Conservation (phyloP, 2,329 filamentous ascomycete species). For the Verticillium longisporum region DNA sequence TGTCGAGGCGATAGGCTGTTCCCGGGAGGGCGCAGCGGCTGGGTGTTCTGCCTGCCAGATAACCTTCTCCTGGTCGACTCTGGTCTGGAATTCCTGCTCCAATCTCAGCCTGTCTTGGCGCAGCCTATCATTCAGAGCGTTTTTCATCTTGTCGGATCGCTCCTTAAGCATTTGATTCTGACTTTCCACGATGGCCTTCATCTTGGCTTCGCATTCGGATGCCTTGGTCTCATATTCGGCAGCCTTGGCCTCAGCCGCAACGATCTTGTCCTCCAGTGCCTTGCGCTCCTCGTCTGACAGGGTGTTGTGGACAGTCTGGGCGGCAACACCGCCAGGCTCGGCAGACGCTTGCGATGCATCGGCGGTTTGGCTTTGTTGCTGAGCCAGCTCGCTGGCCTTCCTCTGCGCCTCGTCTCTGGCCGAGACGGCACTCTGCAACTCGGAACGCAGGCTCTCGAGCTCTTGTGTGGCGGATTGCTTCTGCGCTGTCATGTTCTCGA, state of each 20-base stretch:
- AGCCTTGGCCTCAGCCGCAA: constrained; percentile 23
- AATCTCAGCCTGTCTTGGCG: constrained; percentile 53
- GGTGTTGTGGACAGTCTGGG: constrained; percentile 13
- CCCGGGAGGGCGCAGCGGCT: constrained; percentile 8
- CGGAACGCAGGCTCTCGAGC: constrained; percentile 43
- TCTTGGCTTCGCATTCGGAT: constrained; percentile 57
- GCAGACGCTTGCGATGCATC: constrained; percentile 12
- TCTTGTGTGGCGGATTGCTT: constrained; percentile 63
- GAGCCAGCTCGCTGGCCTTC: constrained; percentile 22
- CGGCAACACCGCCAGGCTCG: background rate
- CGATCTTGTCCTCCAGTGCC: constrained; percentile 49
- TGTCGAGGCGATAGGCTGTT: constrained; percentile 24
- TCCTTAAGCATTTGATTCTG: constrained; percentile 55
- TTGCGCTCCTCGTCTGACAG: constrained; percentile 53
- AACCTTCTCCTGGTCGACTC: constrained; percentile 56
- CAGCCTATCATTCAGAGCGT: constrained; percentile 61
- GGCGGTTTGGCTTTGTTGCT: constrained; percentile 11
- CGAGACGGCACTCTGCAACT: constrained; percentile 55
- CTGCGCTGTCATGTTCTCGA: constrained; percentile 59
- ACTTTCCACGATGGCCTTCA: constrained; percentile 56
- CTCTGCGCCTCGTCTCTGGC: constrained; percentile 57
- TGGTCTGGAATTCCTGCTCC: constrained; percentile 47
- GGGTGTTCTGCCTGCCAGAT: constrained; percentile 52
- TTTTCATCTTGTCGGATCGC: constrained; percentile 64
- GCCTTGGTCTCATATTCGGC: constrained; percentile 54